phyloP scores from a whole-genome alignment of 2,329 filamentous ascomycete species.

The Gliomastix tumulicola region DNA sequence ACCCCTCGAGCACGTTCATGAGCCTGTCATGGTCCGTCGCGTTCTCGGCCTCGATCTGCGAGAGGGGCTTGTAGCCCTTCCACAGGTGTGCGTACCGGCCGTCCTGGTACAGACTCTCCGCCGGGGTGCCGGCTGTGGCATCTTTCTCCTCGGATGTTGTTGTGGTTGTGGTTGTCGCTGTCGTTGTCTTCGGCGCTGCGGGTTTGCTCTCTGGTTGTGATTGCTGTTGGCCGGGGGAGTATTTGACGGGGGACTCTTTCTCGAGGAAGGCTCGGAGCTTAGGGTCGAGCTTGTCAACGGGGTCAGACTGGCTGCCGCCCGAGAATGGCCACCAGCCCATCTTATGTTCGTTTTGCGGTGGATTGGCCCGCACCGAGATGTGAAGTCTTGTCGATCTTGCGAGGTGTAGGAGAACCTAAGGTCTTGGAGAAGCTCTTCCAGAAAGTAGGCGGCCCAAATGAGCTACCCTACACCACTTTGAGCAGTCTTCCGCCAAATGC shows the following conservation, averaged over 20 bases:
- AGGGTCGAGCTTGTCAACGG: constrained; percentile 71
- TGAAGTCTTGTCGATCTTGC: no score
- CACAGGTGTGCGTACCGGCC: constrained; percentile 77
- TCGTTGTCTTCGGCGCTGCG: neutral
- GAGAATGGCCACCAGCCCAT: constrained; percentile 56
- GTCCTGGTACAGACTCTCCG: constrained; percentile 44
- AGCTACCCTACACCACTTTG: no score
- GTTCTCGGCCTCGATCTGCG: constrained; percentile 59
- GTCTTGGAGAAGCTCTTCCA: no score
- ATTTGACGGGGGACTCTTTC: constrained; percentile 72
- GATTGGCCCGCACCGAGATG: no score
- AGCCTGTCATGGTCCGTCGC: constrained; percentile 77
- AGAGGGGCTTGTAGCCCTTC: constrained; percentile 78
- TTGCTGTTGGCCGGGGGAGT: constrained; percentile 30
- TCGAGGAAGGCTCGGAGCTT: constrained; percentile 78
- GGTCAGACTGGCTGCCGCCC: constrained; percentile 40
- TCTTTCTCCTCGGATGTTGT: no score
- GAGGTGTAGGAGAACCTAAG: no score
- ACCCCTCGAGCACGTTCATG: constrained; percentile 71
- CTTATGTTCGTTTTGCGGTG: neutral
- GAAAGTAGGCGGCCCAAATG: no score
- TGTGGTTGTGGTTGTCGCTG: neutral
- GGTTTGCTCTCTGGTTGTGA: constrained; percentile 10
- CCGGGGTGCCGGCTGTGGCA: neutral
- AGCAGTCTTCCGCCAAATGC: no score